Evolutionary conservation across 768 basidiomycete genomes (phyloP).

Genomic region (Podaxis mareebaensis): DNA sequence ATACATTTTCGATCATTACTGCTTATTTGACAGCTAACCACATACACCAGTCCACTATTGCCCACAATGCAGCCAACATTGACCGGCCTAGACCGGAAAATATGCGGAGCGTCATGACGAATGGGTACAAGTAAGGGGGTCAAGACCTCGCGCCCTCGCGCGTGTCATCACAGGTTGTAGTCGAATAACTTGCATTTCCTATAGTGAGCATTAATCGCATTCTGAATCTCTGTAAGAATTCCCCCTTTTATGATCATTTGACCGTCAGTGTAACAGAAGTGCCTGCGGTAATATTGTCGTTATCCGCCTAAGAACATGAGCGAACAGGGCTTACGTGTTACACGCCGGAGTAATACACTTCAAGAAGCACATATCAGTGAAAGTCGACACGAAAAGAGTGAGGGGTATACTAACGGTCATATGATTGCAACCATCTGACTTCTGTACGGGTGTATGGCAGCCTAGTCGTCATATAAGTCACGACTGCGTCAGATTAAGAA

Average conservation of each 20-base stretch:
- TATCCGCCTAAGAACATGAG: neutral
- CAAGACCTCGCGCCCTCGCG: neutral
- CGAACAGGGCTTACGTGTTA: slow-evolving; percentile 37
- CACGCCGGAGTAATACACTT: slow-evolving; percentile 59
- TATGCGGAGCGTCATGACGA: too few species aligned
- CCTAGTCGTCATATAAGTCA: slow-evolving; percentile 26
- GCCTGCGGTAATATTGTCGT: slow-evolving; percentile 24
- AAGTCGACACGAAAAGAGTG: neutral
- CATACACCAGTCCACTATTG: too few species aligned
- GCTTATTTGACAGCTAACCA: too few species aligned
- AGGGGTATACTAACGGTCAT: slow-evolving; percentile 46
- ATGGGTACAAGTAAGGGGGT: too few species aligned
- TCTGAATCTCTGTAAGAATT: slow-evolving; percentile 1
- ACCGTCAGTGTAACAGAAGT: slow-evolving; percentile 58
- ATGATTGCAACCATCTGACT: slow-evolving; percentile 56
- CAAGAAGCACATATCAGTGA: neutral
- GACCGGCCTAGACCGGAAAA: too few species aligned
- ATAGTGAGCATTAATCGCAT: slow-evolving; percentile 7
- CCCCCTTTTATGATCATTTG: slow-evolving; percentile 37
- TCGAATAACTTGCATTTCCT: slow-evolving; percentile 10
- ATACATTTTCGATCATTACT: too few species aligned
- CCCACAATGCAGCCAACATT: too few species aligned
- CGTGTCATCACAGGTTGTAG: neutral
- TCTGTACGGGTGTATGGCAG: slow-evolving; percentile 50
- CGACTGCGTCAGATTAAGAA: neutral